phyloP scores from a whole-genome alignment of 2,329 filamentous ascomycete genomes.

The Fusarium staphyleae region DNA sequence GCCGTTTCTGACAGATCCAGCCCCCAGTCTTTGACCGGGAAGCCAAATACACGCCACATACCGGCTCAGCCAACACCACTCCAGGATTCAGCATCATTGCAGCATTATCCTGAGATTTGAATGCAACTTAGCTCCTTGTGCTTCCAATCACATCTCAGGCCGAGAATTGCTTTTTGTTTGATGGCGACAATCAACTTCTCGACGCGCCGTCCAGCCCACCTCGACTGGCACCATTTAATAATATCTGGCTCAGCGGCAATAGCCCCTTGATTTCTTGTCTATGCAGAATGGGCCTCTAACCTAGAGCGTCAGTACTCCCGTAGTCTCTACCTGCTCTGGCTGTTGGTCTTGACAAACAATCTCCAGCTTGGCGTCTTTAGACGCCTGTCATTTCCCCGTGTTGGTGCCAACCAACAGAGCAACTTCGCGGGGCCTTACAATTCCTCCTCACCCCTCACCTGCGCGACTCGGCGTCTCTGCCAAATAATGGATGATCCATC shows the following conservation, averaged over 20 bases:
- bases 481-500: constrained; percentile 24
- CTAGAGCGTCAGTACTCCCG: not conserved
- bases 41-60: constrained; percentile 38
- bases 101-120: constrained; percentile 23
- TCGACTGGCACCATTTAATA: constrained; percentile 7
- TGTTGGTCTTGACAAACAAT: constrained; percentile 17
- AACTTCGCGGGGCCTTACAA: not conserved
- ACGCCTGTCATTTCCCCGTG: constrained; percentile 7
- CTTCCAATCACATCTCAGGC: constrained; percentile 17
- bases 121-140: constrained; percentile 12
- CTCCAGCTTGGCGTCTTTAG: constrained; percentile 3
- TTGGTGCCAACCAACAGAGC: constrained; percentile 12
- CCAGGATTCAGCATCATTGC: constrained; percentile 3
- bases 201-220: constrained; percentile 5
- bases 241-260: not conserved
- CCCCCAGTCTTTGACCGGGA: constrained; percentile 11
- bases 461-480: not conserved
- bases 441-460: constrained; percentile 1
- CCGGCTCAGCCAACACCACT: constrained; percentile 24
- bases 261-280: constrained; percentile 1
- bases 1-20: constrained; percentile 22
- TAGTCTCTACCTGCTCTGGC: constrained; percentile 5
- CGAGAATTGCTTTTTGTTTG: constrained; percentile 20
- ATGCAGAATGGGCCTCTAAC: not conserved
- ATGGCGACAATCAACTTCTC: constrained; percentile 13